Evolutionary conservation across 805 yeast species (phyloP), one percentile per base, ranked within the genome.

Genomic region (Starmerella cellae): DNA sequence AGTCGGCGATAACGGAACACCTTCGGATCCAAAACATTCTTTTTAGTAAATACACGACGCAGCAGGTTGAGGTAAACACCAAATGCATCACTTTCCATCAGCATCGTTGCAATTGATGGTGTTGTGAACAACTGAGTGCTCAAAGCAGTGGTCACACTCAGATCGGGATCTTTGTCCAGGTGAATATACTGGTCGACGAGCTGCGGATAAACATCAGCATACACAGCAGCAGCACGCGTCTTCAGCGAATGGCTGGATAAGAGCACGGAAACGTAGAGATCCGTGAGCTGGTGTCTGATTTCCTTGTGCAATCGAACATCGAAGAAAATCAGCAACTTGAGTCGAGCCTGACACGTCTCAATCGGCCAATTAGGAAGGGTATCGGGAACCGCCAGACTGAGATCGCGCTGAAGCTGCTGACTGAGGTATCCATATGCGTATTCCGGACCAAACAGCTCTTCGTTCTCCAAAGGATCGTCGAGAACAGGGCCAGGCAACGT

Each of bases 91-190:
- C 76, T 80, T 24, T 65, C 60, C 5, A 76, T 68, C 21, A 82
- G 71, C 22, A 74, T 63, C 3, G 68, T 71, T 0, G 94, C 77
- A 49, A 80, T 78, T 0, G 85, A 73, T 0, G 96, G 95, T 41
- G 94, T 79, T 0, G 96, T 87, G 60, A 85, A 85, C 19, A 91
- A 63, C 60, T 91, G 98, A 0, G 88, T 77, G 0, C 93, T 76
- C 18, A 88, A 62, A 30, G 78, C 74, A 30, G 77, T 70, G 65
- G 87, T 68, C 3, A 82, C 69, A 11, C 88, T 82, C 42, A 74
- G 62, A 52, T 85, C 95, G 0, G 95, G 94, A 55, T 91, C 97
- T 46, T 95, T 69, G 55, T 91, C 99, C 48, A 75, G 64, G 0
- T 70, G 62, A 37, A 82, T 66, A 51, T 77, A 82, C 64, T 79